Base-by-base conservation (phyloP, 192 early-diverging fungal genomes). In the Coemansia sp. region DNA sequence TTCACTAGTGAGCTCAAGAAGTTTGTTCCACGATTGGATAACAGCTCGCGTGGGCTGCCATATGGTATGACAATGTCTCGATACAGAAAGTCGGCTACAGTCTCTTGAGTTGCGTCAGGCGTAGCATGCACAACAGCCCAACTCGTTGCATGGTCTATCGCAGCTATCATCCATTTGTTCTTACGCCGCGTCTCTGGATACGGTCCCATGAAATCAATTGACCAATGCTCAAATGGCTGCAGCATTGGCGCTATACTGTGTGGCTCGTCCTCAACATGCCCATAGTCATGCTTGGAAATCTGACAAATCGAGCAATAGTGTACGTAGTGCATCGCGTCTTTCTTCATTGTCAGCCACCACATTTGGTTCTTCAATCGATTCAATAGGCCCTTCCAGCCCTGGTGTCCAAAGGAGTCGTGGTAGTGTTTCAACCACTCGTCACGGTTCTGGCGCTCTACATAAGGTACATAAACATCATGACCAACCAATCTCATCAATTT, bases 111-210 rank as follows among this genome's bases (percentile, higher is more conserved):
- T 11, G 60, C 48, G 17, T 69, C 68, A 13, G 68, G 68, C 50
- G 46, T 48, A 37, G 68, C 45, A 2, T 21, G 44, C 2, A 48
- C 68, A 11, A 62, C 35, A 1, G 60, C 24, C 68, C 68, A 69
- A 31, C 54, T 63, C 3, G 68, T 69, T 14, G 68, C 46, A 40
- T 69, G 61, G 33, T 69, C 68, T 21, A 69, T 69, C 3, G 68
- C 68, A 2, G 60, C 46, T 3, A 69, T 14, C 16, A 69, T 69
- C 46, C 53, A 69, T 14, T 51, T 45, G 68, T 69, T 69, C 9
- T 48, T 48, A 3, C 2, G 5, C 13, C n/a, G 16, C 2, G 68
- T 69, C 36, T 63, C 34, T 1, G 68, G 68, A 21, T 62, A 69
- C 3, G 33, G 35, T 35, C 68, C 68, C 48, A 69, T 69, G 34